Base-by-base conservation (phyloP, 345 rosid species). In the Salix suchowensis region DNA sequence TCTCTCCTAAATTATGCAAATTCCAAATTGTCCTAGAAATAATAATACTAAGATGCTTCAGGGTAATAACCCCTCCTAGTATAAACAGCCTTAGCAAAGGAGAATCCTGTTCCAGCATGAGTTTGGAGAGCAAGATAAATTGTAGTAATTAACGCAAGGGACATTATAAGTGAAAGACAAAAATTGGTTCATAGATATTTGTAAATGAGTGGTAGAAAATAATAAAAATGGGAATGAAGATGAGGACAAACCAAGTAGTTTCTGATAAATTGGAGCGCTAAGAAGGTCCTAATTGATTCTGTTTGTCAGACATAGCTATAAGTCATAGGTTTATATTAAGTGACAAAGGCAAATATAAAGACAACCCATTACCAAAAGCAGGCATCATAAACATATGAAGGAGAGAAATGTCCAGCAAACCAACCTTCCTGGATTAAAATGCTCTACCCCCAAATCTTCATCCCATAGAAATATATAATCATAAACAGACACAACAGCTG, bases 401-500 rank as follows among this genome's bases (percentile, higher is more conserved):
- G 44, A 30, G 24, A 37, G 64, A 50, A 65, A 62, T 46, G 14
- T 73, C 65, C 21, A 66, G 37, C 26, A 72, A 75, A 65, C 66
- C 62, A 79, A 96, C 99, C 90, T 89, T 84, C 84, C 50, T 0
- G 99, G 98, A 83, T 91, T 75, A 73, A 96, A 96, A 84, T 91
- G 74, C 69, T 89, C 83, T 52, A 92, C 96, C 70, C 98, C 99
- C 73, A 96, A 87, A 88, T 96, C 99, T 89, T 96, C 98, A 42
- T 96, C 99, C 97, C 98, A 93, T 32, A 96, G 95, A 80, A 96
- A 96, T 82, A 96, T 78, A 79, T 93, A 96, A 87, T 96, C 97
- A 68, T 96, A 96, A 64, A 72, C 70, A 37, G 94, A 85, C 55
- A 93, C 98, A 4, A 96, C 79, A 72, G 88, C 95, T 26, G 99